Base-by-base conservation (phyloP, 208 protist species). In the Hexamita inflata region DNA sequence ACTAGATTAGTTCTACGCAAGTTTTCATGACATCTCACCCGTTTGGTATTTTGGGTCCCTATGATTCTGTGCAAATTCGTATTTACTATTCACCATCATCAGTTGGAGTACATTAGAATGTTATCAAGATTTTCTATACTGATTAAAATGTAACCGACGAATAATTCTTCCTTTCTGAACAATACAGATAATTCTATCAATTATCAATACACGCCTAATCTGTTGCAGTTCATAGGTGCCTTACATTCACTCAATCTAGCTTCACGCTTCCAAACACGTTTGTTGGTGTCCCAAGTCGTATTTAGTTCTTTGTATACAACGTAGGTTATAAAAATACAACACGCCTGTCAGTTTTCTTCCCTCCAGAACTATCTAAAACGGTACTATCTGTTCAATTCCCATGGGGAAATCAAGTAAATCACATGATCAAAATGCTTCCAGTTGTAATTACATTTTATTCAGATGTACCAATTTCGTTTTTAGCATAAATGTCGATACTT, bases 281-380 rank as follows among this genome's bases (percentile, higher is more conserved):
- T n/a, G 64, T 70, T n/a, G 15, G 35, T n/a, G 7, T 45, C 11
- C 64, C 64, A 15, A 45, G 19, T 24, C 9, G 64, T 45, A 42
- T n/a, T 38, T 32, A 42, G 15, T 70, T 70, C 64, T 45, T 45
- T 49, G 42, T 70, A 15, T 38, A 38, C 15, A 70, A 70, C 38
- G 30, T 70, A n/a, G 64, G 64, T 15, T 70, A 45, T 70, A 70
- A 70, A 38, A 15, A 70, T 45, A 70, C 11, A 19, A 38, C 38
- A 19, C 2, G 38, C 2, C n/a, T 70, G n/a, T 42, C 9, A n/a
- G 42, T 70, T 7, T 42, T 15, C 11, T 70, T 70, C 35, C 64
- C 64, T 28, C 64, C 64, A 38, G 64, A 70, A 38, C 64, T 70
- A 11, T 70, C 64, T 45, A 70, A 70, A 38, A 70, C 42, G 2